Base-by-base conservation (phyloP, 2,329 filamentous ascomycete genomes). In the Cladosporium sp. region DNA sequence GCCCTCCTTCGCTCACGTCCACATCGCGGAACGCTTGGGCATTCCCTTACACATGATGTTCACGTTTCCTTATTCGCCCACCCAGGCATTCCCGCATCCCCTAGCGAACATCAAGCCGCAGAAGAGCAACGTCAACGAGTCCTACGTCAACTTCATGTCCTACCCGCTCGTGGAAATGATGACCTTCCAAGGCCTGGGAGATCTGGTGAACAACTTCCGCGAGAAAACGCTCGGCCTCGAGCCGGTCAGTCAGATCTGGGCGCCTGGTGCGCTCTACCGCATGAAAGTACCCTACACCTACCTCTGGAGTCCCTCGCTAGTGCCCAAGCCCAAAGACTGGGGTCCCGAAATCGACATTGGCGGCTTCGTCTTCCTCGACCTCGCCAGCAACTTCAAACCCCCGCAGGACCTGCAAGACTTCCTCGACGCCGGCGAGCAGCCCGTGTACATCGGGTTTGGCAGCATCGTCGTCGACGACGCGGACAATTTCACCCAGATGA, bases 11-110 rank as follows among this genome's bases (percentile, higher is more conserved):
- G 86, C 84, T 0, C 86, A 89, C 60, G 75, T 89, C 3, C 86
- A 90, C 60, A 80, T 85, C 53, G 86, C 86, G 0, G 85, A 90
- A 67, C 87, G 86, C 66, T 69, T 89, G 59, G 86, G 85, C 0
- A 82, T 89, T 44, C 86, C 86, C 0, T 63, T 89, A 7, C 86
- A 90, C 60, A 82, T 95, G 68, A 95, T 95, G 87, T 96, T 95
- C 69, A 96, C 90, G 1, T 95, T 96, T 88, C 90, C 90, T 0
- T 95, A 89, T 85, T 88, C 88, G 1, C 85, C 89, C 0, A 95
- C 90, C 0, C 83, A 88, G 63, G 80, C 86, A 0, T 95, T 95
- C 58, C 88, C 89, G 0, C 90, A 96, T 60, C 90, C 90, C 0
- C 74, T 96, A 17, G 89, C 89, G 0, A 92, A 93, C 56, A 84